Evolutionary conservation across 2,329 filamentous ascomycete genomes (phyloP).

Genomic region (Aspergillus versicolor): DNA sequence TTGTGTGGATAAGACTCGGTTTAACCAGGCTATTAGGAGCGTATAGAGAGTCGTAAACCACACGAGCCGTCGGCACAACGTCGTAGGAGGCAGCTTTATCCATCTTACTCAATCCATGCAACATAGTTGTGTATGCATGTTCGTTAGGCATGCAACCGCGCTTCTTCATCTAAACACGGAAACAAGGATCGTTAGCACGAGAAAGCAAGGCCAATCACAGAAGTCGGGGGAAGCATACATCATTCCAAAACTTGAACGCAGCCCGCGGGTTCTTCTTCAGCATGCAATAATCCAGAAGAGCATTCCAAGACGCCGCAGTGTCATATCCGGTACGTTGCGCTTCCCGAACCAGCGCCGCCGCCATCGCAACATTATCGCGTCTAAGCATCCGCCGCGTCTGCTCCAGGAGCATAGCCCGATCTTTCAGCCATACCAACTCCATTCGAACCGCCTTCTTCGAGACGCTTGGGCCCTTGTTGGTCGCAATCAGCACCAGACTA

Average conservation of each 20-base stretch:
- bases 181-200: constrained; percentile 12
- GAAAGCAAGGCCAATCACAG: neutral
- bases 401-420: constrained; percentile 71
- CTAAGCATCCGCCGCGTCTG: constrained; percentile 63
- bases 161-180: constrained; percentile 79
- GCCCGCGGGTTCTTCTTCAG: constrained; percentile 57
- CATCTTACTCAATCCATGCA: constrained; percentile 69
- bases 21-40: constrained; percentile 50
- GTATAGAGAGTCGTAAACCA: constrained; percentile 70
- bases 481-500: constrained; percentile 18
- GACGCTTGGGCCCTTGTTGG: neutral
- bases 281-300: constrained; percentile 72
- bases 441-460: constrained; percentile 32
- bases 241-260: constrained; percentile 84
- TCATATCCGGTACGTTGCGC: constrained; percentile 63
- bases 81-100: constrained; percentile 51
- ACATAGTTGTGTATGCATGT: constrained; percentile 79
- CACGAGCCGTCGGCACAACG: constrained; percentile 67
- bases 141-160: constrained; percentile 75
- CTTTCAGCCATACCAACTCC: constrained; percentile 63
- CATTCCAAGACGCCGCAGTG: constrained; percentile 82
- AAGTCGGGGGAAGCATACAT: constrained; percentile 52
- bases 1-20: constrained; percentile 79
- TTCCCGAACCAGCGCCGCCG: constrained; percentile 64
- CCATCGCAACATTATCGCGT: constrained; percentile 63